Evolutionary conservation across 441 rosid genomes (phyloP), one percentile per base, ranked within the genome.

Genomic region (Melastoma candidum): DNA sequence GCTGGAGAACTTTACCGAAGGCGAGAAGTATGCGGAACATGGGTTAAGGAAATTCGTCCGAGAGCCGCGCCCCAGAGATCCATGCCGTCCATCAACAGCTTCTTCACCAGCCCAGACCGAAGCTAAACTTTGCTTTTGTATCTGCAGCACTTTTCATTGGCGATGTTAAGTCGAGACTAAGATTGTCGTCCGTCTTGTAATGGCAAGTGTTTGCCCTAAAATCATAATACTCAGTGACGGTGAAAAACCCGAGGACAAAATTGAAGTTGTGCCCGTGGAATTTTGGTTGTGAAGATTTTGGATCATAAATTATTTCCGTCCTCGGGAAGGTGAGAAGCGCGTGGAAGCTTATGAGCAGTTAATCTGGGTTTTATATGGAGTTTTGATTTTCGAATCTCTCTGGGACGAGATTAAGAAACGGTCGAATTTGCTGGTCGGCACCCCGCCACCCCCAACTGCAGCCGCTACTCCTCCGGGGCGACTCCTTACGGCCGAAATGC

Each of bases 1-100:
- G 25, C 68, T 93, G 82, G 98, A 93, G 0, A 93, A 93, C 85
- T 69, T 60, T 66, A 67, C 71, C 0, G 95, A 88, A 76, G 98
- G 95, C 63, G 84, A 83, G 51, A 86, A 66, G 72, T 93, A 88
- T 53, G 43, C 95, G 5, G 76, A 93, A 60, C 85, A 93, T 60
- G 64, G 67, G 47, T 1, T 93, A 14, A 78, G 98, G 72, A 93
- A 76, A 73, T 78, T 39, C 44, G 95, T 81, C 14, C 90, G 95
- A 51, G 69, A n/a, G 74, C 63, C 82, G 22, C 71, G 7, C 80
- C 12, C 95, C 95, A 0, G 92, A 88, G 60, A 3, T 88, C 69
- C 69, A 93, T 93, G 98, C 97, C 95, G 13, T 50, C 66, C 24
- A 49, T 92, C 80, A 92, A 92, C 83, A 72, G 59, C 60, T 92